Conservation (phyloP, 2,329 filamentous ascomycete genomes). For the Xylariaceae sp. region DNA sequence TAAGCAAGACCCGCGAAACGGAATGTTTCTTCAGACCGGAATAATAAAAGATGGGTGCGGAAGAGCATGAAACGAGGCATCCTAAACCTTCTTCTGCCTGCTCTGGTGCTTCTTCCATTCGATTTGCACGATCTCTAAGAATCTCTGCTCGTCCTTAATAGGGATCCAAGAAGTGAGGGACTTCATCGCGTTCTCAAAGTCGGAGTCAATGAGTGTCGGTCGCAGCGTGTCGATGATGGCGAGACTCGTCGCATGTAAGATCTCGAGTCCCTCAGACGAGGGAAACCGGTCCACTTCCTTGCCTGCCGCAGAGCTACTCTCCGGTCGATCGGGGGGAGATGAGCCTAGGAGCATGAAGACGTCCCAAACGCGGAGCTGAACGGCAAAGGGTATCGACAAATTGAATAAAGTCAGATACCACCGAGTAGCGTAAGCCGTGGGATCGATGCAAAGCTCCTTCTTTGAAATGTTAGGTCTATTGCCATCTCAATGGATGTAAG, state of each 20-base stretch:
- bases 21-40: too few relatives aligned
- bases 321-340: conserved; percentile 53
- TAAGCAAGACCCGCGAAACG: neutral
- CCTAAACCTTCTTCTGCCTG: conserved; percentile 49
- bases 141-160: conserved; percentile 88
- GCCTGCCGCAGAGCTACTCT: conserved; percentile 18
- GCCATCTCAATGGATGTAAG: neutral
- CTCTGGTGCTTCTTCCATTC: conserved; percentile 77
- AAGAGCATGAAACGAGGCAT: conserved; percentile 27
- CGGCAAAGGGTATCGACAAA: conserved; percentile 91
- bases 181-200: conserved; percentile 99
- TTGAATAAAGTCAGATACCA: conserved; percentile 99
- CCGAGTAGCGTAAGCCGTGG: conserved; percentile 91
- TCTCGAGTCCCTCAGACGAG: conserved; percentile 73
- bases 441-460: conserved; percentile 79
- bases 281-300: conserved; percentile 37
- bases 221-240: conserved; percentile 90
- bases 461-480: conserved; percentile 44
- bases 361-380: conserved; percentile 96
- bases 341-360: conserved; percentile 95
- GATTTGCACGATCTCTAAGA: conserved; percentile 88
- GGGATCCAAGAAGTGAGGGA: conserved; percentile 92
- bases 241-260: conserved; percentile 88
- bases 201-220: conserved; percentile 86
- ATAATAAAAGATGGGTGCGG: conserved; percentile 12